These are phyloP conservation scores for Epichloe coenophiala DNA, from an alignment of 2,329 filamentous ascomycete genomes.

Conservation along the genomic window DNA sequence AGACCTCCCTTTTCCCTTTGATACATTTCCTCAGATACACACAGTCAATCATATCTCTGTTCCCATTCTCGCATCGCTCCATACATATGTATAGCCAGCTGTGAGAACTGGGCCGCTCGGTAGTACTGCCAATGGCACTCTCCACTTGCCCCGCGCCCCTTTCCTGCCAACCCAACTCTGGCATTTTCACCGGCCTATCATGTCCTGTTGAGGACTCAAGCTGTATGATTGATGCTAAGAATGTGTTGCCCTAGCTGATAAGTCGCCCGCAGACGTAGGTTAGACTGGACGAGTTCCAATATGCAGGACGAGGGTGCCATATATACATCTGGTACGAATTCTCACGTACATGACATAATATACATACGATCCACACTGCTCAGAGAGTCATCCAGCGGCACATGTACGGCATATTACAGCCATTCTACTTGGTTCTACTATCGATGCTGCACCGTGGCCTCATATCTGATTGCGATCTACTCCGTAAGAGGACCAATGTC, in stretches of 20 bases:
- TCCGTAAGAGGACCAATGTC: background rate
- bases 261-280: background rate
- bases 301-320: background rate
- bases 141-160: too few relatives aligned
- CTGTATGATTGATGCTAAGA: background rate
- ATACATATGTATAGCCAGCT: too few relatives aligned
- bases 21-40: too few relatives aligned
- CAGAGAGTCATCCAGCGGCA: too few relatives aligned
- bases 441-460: background rate
- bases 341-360: background rate
- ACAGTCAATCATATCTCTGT: too few relatives aligned
- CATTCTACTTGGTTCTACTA: background rate
- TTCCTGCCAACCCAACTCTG: background rate
- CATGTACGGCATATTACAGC: too few relatives aligned
- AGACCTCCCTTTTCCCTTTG: too few relatives aligned
- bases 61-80: too few relatives aligned
- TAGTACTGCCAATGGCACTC: too few relatives aligned
- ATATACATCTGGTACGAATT: background rate
- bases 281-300: background rate
- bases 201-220: background rate
- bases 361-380: too few relatives aligned
- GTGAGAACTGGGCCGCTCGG: too few relatives aligned
- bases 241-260: background rate
- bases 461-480: background rate
- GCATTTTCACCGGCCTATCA: background rate